Percentiles rank a stretch among this genome's conserved stretches.
These are phyloP conservation scores for Fusarium domesticum DNA, from an alignment of 2,329 filamentous ascomycete genomes.

Conservation along the genomic window DNA sequence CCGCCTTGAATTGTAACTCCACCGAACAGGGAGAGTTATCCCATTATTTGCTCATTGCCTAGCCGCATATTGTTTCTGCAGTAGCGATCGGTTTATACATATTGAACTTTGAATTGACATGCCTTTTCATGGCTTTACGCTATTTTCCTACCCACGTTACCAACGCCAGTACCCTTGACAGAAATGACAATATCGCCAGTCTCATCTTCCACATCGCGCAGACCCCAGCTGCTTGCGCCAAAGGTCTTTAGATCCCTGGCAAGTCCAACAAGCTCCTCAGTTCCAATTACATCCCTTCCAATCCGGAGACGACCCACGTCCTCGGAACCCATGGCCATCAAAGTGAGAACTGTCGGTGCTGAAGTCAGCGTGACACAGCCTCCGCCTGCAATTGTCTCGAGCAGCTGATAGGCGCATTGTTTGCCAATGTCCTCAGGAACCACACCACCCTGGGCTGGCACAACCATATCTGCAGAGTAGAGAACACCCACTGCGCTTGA, in stretches of 20 bases:
- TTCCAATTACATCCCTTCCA: constrained; percentile 76
- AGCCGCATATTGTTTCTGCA: constrained; percentile 4
- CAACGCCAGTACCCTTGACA: constrained; percentile 88
- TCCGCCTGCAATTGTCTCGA: constrained; percentile 78
- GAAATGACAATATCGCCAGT: constrained; percentile 78
- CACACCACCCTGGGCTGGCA: constrained; percentile 73
- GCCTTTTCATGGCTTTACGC: constrained; percentile 40
- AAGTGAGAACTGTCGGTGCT: constrained; percentile 69
- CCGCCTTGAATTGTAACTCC: constrained; percentile 2
- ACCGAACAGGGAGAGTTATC: no score
- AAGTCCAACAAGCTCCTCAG: constrained; percentile 74
- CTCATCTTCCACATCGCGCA: constrained; percentile 69
- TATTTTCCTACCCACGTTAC: constrained; percentile 92
- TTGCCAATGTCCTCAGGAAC: constrained; percentile 89
- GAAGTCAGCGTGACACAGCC: constrained; percentile 76
- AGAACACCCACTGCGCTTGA: constrained; percentile 76
- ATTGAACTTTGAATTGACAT: constrained; percentile 20
- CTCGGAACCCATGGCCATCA: constrained; percentile 98
- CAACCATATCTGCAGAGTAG: constrained; percentile 80
- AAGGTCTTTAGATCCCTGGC: constrained; percentile 86
- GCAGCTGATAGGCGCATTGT: constrained; percentile 80
- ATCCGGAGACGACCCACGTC: constrained; percentile 86
- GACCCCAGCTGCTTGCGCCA: constrained; percentile 85
- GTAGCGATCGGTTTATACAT: constrained; percentile 1
- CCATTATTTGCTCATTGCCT: no score